Evolutionary conservation across 2,329 filamentous ascomycete genomes (phyloP).

Genomic region (Ceratocystis smalleyi): DNA sequence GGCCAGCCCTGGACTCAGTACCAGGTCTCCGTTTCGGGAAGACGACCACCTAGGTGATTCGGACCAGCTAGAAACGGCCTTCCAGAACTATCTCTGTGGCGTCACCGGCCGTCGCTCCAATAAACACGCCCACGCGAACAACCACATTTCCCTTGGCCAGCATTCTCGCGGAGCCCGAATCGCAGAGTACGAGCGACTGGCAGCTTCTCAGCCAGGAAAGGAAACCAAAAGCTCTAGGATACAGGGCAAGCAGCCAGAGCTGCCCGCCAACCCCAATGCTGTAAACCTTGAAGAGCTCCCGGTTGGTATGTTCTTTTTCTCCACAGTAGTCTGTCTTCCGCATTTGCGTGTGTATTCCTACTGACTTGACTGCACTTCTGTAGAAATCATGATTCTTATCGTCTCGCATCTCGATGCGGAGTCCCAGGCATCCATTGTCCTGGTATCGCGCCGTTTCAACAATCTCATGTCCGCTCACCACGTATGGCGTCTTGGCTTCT

Average conservation of each 20-base stretch:
- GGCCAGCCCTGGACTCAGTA: background rate
- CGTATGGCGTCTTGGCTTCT: constrained; percentile 85
- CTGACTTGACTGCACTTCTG: background rate
- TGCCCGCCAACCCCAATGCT: background rate
- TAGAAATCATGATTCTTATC: constrained; percentile 84
- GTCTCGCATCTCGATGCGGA: constrained; percentile 78
- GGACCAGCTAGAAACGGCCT: constrained; percentile 5
- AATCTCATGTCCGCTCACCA: constrained; percentile 76
- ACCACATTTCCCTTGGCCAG: background rate
- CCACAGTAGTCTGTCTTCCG: constrained; percentile 3
- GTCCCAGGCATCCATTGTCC: constrained; percentile 64
- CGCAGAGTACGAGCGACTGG: background rate
- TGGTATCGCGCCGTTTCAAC: constrained; percentile 81
- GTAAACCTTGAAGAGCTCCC: background rate
- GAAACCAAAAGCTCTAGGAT: background rate
- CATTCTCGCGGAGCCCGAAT: background rate
- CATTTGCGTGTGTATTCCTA: constrained; percentile 14
- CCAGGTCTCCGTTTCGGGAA: background rate
- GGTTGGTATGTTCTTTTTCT: background rate
- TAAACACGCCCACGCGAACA: background rate
- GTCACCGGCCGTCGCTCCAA: background rate
- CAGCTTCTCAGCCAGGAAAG: background rate
- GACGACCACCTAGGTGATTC: background rate
- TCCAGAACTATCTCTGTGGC: constrained; percentile 9
- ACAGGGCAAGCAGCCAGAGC: background rate